Evolutionary conservation across 2,329 filamentous ascomycete species (phyloP), one percentile per base, ranked within the genome.

Genomic region (Ophiocordyceps camponoti-rufipedis): DNA sequence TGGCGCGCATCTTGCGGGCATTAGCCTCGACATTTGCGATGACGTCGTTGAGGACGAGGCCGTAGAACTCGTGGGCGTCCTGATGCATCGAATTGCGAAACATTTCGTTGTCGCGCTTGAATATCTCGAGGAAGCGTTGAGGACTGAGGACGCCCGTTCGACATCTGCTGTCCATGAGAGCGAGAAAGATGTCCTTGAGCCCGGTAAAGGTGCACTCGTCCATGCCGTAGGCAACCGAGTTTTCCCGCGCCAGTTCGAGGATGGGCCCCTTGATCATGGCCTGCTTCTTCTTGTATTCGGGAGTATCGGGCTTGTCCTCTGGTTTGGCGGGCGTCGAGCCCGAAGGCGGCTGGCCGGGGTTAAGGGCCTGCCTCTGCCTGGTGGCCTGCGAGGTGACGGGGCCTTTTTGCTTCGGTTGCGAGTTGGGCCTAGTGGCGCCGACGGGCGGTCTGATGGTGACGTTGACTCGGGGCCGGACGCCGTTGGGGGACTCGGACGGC

Each of bases 51-150:
- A 98, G 70, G 2, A 98, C 72, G 31, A 96, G 68, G 48, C 94
- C 94, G 54, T 96, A 77, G 53, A 98, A 98, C 58, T 98, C 91
- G 61, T 98, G 91, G 1, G 91, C 91, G 59, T 98, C 91, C 60
- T 98, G 91, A 61, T 98, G 91, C 85, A 95, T 94, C 4, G 88
- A 85, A 38, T 87, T 89, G 48, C 87, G 80, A 56, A 98, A 98
- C 82, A 94, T 88, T 61, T 98, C 91, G 59, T 98, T 94, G 55
- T 96, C 86, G 50, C 84, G 78, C 57, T 88, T 85, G 56, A 98
- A 78, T 28, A 95, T 88, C 58, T 98, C 89, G 33, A 98, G 70
- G 51, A 98, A 95, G 50, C 88, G 82, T 55, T 89, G 81, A 1
- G 91, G 91, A 56, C 88, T 94, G 40, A 96, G 73, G 11, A 98